phyloP scores from a whole-genome alignment of 129 eudicot species.

The Tagetes patula region DNA sequence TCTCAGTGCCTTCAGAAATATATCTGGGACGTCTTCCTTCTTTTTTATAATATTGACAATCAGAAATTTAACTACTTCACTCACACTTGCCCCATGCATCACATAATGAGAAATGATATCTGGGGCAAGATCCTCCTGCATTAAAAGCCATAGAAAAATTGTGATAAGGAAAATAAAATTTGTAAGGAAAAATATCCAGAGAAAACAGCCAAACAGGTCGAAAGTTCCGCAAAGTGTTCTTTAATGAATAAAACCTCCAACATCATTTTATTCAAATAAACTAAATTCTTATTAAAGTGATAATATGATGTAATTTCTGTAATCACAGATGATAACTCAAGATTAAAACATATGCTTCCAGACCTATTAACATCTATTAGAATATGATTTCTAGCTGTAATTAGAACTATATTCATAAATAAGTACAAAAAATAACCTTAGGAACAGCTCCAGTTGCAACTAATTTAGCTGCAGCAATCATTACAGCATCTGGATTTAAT shows the following conservation, averaged over 20 bases:
- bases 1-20: slow-evolving; percentile 70
- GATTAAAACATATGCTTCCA: neutral
- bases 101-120: slow-evolving; percentile 76
- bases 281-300: neutral
- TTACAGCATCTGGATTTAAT: slow-evolving; percentile 70
- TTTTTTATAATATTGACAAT: slow-evolving; percentile 66
- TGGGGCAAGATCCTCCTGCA: slow-evolving; percentile 83
- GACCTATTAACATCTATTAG: neutral
- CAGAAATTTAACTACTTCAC: slow-evolving; percentile 78
- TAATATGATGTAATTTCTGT: neutral
- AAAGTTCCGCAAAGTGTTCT: neutral
- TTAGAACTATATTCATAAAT: slow-evolving; percentile 3
- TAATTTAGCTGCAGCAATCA: slow-evolving; percentile 85
- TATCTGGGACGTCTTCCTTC: slow-evolving; percentile 56
- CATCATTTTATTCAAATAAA: neutral
- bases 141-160: slow-evolving; percentile 1
- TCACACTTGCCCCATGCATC: slow-evolving; percentile 76
- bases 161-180: neutral
- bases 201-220: neutral
- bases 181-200: neutral
- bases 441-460: slow-evolving; percentile 75
- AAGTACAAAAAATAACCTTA: slow-evolving; percentile 44
- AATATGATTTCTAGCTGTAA: neutral
- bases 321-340: neutral
- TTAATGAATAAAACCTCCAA: neutral